Percentiles rank a stretch among this genome's conserved stretches.
phyloP scores from a whole-genome alignment of 2,329 filamentous ascomycete species.

The Drechslera avenae region DNA sequence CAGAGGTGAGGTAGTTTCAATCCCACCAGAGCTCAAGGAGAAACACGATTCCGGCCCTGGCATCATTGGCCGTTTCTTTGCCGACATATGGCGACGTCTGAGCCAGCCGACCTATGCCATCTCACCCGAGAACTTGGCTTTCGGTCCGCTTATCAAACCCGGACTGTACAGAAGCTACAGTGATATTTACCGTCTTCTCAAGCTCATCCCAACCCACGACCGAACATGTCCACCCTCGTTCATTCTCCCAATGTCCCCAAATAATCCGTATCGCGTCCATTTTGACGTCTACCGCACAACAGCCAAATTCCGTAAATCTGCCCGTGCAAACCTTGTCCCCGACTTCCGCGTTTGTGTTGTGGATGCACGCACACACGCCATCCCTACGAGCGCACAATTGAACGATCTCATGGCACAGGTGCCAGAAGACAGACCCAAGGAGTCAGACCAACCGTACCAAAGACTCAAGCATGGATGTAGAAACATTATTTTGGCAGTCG shows the following conservation, averaged over 20 bases:
- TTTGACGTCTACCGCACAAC: slow-evolving; percentile 84
- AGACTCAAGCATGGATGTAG: slow-evolving; percentile 83
- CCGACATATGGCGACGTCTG: slow-evolving; percentile 42
- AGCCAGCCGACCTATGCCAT: slow-evolving; percentile 26
- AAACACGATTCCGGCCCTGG: slow-evolving; percentile 14
- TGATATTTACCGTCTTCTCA: slow-evolving; percentile 76
- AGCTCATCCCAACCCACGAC: slow-evolving; percentile 73
- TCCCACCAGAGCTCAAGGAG: slow-evolving; percentile 6
- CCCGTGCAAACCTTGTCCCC: slow-evolving; percentile 66
- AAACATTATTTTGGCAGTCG: slow-evolving; percentile 83
- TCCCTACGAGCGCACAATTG: slow-evolving; percentile 77
- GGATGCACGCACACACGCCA: slow-evolving; percentile 70
- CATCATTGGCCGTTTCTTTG: slow-evolving; percentile 45
- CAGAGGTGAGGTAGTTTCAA: slow-evolving; percentile 22
- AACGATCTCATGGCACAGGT: slow-evolving; percentile 72
- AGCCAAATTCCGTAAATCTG: slow-evolving; percentile 73
- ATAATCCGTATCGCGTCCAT: slow-evolving; percentile 70
- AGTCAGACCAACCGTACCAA: slow-evolving; percentile 66
- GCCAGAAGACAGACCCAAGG: slow-evolving; percentile 68
- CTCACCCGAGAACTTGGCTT: slow-evolving; percentile 30
- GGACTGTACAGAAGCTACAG: slow-evolving; percentile 62
- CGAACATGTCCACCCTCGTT: slow-evolving; percentile 52
- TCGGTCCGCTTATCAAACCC: slow-evolving; percentile 58
- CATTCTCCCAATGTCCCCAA: slow-evolving; percentile 35
- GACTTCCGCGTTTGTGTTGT: slow-evolving; percentile 87